Conservation (phyloP, 345 rosid genomes). For the Syzygium aqueum region DNA sequence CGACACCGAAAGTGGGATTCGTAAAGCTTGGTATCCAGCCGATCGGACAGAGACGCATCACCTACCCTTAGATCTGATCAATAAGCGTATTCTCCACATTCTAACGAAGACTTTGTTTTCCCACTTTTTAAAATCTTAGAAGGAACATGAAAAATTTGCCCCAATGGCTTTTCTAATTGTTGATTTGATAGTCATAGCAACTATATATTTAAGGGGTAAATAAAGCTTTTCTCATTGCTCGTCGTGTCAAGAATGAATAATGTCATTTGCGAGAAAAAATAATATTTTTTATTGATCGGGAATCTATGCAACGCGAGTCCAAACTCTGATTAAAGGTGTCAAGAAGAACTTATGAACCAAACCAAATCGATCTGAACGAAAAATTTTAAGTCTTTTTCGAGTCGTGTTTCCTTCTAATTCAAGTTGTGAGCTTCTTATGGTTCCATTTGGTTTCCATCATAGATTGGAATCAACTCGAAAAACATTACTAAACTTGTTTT, state of each 20-base stretch:
- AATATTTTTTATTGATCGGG: background rate
- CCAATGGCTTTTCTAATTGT: background rate
- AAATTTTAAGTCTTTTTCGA: background rate
- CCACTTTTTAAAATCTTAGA: background rate
- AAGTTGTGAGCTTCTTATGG: background rate
- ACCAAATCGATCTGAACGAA: background rate
- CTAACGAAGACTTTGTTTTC: background rate
- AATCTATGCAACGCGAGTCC: background rate
- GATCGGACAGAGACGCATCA: background rate
- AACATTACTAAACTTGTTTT: background rate
- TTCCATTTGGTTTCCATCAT: background rate
- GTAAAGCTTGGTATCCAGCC: background rate
- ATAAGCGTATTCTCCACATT: background rate
- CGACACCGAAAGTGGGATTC: background rate
- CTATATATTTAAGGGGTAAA: background rate
- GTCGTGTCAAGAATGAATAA: background rate
- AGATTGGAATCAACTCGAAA: background rate
- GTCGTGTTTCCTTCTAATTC: background rate
- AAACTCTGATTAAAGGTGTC: background rate
- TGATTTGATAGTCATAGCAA: background rate
- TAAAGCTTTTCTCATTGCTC: background rate
- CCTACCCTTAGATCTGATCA: background rate
- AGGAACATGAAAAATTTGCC: background rate
- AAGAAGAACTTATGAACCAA: background rate
- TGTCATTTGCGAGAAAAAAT: fast-evolving